A percentile compares a stretch with the other conserved stretches of the same genome.
These are phyloP conservation scores for Sporothrix schenckii DNA, from an alignment of 2,329 filamentous ascomycete genomes.

Conservation along the genomic window DNA sequence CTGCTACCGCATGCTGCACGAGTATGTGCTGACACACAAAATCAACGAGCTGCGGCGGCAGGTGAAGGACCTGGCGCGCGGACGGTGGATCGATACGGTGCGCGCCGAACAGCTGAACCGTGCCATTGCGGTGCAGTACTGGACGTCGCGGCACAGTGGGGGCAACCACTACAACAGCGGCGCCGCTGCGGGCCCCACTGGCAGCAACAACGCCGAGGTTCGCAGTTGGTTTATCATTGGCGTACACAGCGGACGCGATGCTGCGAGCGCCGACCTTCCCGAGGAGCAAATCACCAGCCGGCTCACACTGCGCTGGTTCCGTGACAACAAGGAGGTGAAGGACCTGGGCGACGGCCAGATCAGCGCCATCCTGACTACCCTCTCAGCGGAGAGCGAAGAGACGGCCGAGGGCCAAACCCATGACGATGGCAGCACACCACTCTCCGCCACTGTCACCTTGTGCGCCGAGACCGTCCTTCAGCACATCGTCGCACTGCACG, in stretches of 20 bases:
- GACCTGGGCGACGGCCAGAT: conserved; percentile 51
- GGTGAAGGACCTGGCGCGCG: conserved; percentile 67
- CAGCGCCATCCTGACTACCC: conserved; percentile 61
- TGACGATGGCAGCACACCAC: background rate
- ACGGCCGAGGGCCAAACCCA: background rate
- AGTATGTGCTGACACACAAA: conserved; percentile 87
- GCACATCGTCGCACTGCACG: conserved; percentile 73
- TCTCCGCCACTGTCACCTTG: conserved; percentile 50
- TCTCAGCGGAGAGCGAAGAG: conserved; percentile 42
- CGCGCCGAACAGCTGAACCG: conserved; percentile 79
- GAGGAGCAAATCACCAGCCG: conserved; percentile 55
- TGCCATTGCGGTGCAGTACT: conserved; percentile 87
- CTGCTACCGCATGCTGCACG: conserved; percentile 85
- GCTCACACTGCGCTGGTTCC: conserved; percentile 77
- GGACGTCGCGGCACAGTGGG: conserved; percentile 64
- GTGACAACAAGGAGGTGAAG: conserved; percentile 74
- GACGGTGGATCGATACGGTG: conserved; percentile 76
- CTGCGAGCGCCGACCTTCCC: conserved; percentile 33
- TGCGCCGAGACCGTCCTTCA: conserved; percentile 76
- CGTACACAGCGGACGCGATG: conserved; percentile 52
- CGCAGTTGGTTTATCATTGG: conserved; percentile 86
- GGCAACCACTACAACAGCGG: conserved; percentile 3
- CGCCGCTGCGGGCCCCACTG: conserved; percentile 44
- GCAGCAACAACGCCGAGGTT: conserved; percentile 18
- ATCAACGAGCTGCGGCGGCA: conserved; percentile 80